Percentiles rank a stretch among this genome's conserved stretches.
Evolutionary conservation across 2,329 filamentous ascomycete genomes (phyloP).

Genomic region (Talaromyces sp.): DNA sequence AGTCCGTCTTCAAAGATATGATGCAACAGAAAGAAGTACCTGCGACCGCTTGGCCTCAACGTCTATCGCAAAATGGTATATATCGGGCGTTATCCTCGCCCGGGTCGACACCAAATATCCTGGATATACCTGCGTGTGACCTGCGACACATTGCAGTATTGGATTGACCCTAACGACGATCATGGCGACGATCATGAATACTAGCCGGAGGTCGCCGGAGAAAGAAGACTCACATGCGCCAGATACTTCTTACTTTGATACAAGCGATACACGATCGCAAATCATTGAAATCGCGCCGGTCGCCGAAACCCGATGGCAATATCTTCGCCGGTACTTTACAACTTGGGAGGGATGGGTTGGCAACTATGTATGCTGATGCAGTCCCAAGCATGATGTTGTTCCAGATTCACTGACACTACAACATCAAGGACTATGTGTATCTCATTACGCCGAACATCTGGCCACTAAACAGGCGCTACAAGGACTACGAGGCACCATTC

Average conservation of each 20-base stretch:
- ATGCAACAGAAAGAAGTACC: conserved; percentile 10
- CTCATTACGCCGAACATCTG: conserved; percentile 58
- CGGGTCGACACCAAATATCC: not conserved
- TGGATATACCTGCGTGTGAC: not conserved
- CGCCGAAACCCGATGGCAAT: conserved; percentile 23
- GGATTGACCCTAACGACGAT: not conserved
- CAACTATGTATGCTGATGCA: conserved; percentile 40
- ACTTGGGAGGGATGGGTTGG: conserved; percentile 52
- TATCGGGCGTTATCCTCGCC: conserved; percentile 7
- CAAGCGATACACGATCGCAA: conserved; percentile 4
- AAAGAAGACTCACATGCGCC: conserved; percentile 2
- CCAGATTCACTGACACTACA: not conserved
- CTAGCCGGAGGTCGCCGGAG: conserved; percentile 9
- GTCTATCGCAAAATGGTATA: conserved; percentile 8
- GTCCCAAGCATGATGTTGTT: not conserved
- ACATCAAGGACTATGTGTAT: conserved; percentile 53
- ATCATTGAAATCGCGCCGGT: conserved; percentile 12
- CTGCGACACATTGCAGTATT: not conserved
- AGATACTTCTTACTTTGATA: conserved; percentile 7
- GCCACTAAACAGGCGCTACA: conserved; percentile 52
- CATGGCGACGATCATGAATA: conserved; percentile 7
- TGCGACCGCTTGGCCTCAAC: not conserved
- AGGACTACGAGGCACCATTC: conserved; percentile 67
- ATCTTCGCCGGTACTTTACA: conserved; percentile 28
- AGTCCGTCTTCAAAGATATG: conserved; percentile 4